These are phyloP conservation scores for Nicotiana tabacum DNA, from an alignment of 257 asterid genomes.

Conservation along the genomic window DNA sequence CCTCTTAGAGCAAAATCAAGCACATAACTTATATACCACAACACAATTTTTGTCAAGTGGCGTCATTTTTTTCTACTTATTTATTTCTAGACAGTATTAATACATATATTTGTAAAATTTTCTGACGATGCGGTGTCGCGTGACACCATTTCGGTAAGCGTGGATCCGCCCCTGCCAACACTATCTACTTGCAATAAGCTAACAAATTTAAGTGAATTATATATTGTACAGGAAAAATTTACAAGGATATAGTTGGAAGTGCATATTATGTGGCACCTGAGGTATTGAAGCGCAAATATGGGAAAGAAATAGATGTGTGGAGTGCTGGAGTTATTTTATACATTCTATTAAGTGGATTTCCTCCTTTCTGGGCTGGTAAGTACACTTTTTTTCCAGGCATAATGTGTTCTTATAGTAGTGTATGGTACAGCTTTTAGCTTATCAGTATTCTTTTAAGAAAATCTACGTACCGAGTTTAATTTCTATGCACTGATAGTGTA, in stretches of 20 bases:
- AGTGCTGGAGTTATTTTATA: constrained; percentile 45
- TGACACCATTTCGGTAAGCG: no score
- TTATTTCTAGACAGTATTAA: no score
- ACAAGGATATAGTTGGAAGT: constrained; percentile 32
- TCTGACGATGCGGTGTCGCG: no score
- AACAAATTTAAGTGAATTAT: not conserved
- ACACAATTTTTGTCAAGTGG: no score
- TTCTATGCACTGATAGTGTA: not conserved
- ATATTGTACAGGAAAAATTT: constrained; percentile 23
- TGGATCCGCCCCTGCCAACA: not conserved
- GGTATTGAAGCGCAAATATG: constrained; percentile 24
- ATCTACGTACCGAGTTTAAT: not conserved
- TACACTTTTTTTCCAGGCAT: no score
- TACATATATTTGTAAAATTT: no score
- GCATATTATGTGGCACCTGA: constrained; percentile 46
- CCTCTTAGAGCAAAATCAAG: no score
- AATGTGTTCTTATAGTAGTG: not conserved
- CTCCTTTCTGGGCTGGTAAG: constrained; percentile 36
- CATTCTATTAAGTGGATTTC: constrained; percentile 37
- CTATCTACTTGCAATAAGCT: not conserved
- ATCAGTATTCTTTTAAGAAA: not conserved
- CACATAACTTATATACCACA: no score
- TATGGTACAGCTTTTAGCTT: no score
- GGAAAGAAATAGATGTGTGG: constrained; percentile 41
- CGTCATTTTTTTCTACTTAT: no score